Evolutionary conservation across 2,329 filamentous ascomycete species (phyloP).

Genomic region (Cladorrhinum sp.): DNA sequence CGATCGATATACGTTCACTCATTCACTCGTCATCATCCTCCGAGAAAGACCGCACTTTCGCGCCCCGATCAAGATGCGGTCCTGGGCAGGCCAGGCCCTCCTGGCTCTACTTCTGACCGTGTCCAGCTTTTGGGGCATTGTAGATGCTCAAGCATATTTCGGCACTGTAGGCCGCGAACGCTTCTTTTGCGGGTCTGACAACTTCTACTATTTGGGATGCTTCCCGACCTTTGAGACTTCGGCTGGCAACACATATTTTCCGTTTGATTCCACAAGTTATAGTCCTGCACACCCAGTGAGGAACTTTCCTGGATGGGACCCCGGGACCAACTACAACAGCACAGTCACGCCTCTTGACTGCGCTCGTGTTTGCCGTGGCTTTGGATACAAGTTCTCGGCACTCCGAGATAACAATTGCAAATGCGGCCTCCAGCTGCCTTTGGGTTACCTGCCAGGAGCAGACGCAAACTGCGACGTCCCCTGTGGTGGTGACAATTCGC

Average conservation of each 20-base stretch:
- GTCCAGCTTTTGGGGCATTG: slow-evolving; percentile 10
- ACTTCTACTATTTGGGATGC: slow-evolving; percentile 20
- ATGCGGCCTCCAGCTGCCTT: slow-evolving; percentile 27
- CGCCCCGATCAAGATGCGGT: slow-evolving; percentile 12
- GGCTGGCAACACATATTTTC: slow-evolving; percentile 15
- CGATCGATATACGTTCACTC: not conserved
- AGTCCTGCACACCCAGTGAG: slow-evolving; percentile 18
- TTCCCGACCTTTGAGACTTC: slow-evolving; percentile 13
- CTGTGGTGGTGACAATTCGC: slow-evolving; percentile 28
- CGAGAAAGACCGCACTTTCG: not conserved
- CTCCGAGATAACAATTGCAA: slow-evolving; percentile 25
- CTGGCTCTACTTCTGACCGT: slow-evolving; percentile 14
- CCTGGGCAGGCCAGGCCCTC: slow-evolving; percentile 11
- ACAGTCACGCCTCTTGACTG: slow-evolving; percentile 30
- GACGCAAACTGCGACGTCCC: slow-evolving; percentile 10
- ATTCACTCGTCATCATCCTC: not conserved
- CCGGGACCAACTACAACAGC: slow-evolving; percentile 25
- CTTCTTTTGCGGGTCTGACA: slow-evolving; percentile 9
- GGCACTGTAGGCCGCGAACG: slow-evolving; percentile 12
- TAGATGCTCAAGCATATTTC: slow-evolving; percentile 18
- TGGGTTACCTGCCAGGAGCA: not conserved
- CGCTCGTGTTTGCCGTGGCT: slow-evolving; percentile 26
- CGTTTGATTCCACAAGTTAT: slow-evolving; percentile 20
- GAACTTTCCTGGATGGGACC: slow-evolving; percentile 26
- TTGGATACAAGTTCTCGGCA: slow-evolving; percentile 29